Conservation (phyloP, 2,329 filamentous ascomycete genomes). For the Epichloe amarillans region DNA sequence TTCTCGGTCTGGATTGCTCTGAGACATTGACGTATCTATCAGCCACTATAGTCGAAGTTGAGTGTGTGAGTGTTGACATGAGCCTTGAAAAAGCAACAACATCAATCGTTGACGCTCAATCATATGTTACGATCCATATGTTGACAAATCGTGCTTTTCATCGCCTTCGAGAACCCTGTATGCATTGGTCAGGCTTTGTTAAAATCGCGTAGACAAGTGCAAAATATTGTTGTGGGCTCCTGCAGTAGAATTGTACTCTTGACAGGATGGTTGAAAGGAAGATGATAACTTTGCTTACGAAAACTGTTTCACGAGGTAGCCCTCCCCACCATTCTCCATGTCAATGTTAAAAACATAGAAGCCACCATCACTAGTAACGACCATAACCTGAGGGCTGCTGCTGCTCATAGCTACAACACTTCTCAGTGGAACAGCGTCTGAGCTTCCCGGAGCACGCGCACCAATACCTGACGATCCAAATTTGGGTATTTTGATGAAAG, state of each 20-base stretch:
- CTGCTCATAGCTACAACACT: conserved; percentile 98
- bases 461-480: conserved; percentile 14
- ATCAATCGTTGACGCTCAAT: background rate
- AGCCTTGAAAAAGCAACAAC: background rate
- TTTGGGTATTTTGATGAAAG: conserved; percentile 86
- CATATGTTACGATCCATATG: conserved; percentile 19
- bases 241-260: background rate
- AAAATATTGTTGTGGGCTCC: background rate
- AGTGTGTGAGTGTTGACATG: background rate
- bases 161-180: conserved; percentile 39
- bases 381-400: conserved; percentile 91
- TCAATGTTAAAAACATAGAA: conserved; percentile 96
- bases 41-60: background rate
- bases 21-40: background rate
- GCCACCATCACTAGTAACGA: conserved; percentile 87
- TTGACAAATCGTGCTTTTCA: conserved; percentile 38
- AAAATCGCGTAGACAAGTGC: background rate
- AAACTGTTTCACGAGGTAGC: conserved; percentile 79
- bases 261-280: background rate
- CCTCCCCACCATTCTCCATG: conserved; percentile 87
- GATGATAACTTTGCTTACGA: conserved; percentile 48
- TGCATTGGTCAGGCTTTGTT: conserved; percentile 1
- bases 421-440: conserved; percentile 42
- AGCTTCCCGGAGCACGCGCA: conserved; percentile 17
- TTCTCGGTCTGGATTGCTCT: too few relatives aligned